Conservation (phyloP, 2,329 filamentous ascomycete species). For the Exophiala spinifera region DNA sequence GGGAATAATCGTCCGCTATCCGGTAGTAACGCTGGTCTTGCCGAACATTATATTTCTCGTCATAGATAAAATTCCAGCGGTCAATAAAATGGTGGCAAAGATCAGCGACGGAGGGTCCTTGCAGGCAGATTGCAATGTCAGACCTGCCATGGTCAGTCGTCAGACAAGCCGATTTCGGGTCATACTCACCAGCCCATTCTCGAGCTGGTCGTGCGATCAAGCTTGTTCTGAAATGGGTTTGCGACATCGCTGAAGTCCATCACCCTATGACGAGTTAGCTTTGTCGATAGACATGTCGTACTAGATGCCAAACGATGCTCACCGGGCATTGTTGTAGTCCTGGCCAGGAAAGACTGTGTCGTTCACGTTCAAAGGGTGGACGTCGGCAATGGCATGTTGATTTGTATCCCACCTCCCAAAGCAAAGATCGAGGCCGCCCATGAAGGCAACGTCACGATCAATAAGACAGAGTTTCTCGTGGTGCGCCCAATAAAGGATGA, state of each 20-base stretch:
- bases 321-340: conserved; percentile 81
- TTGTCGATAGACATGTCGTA: background rate
- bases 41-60: conserved; percentile 70
- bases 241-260: conserved; percentile 76
- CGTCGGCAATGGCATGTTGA: conserved; percentile 79
- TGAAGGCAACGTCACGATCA: conserved; percentile 77
- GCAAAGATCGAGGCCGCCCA: conserved; percentile 86
- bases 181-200: conserved; percentile 73
- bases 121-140: conserved; percentile 74
- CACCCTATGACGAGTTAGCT: conserved; percentile 43
- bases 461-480: conserved; percentile 87
- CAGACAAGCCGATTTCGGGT: background rate
- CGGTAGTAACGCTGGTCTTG: conserved; percentile 50
- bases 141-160: conserved; percentile 41
- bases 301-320: conserved; percentile 31
- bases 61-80: conserved; percentile 88
- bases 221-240: conserved; percentile 80
- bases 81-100: conserved; percentile 76
- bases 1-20: conserved; percentile 34
- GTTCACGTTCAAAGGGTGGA: conserved; percentile 73
- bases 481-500: conserved; percentile 87
- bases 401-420: conserved; percentile 89
- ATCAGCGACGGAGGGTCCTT: conserved; percentile 71
- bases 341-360: conserved; percentile 81
- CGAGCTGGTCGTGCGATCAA: conserved; percentile 73